Percentiles rank a stretch among this genome's conserved stretches.
These are phyloP conservation scores for Dendrobium catenatum DNA, from an alignment of 106 monocot genomes.

Conservation along the genomic window DNA sequence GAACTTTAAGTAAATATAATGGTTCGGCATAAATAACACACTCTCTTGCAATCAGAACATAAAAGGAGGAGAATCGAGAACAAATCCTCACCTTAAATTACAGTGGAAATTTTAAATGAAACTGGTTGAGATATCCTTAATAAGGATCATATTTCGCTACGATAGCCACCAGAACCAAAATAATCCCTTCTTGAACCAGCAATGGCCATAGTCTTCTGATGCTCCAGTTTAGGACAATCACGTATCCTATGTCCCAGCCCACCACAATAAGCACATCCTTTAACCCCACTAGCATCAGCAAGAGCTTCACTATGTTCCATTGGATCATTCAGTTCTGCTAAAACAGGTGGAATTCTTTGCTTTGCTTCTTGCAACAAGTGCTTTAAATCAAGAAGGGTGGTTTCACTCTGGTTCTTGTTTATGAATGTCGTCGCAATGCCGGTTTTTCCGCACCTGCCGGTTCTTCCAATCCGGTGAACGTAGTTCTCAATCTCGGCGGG, in stretches of 20 bases:
- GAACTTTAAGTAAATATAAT: too few relatives aligned
- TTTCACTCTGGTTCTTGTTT: constrained; percentile 98
- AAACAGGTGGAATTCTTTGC: constrained; percentile 88
- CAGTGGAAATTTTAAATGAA: too few relatives aligned
- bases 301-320: constrained; percentile 72
- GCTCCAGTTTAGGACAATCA: constrained; percentile 88
- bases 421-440: constrained; percentile 94
- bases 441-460: constrained; percentile 89
- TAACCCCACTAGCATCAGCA: constrained; percentile 70
- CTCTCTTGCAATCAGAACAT: too few relatives aligned
- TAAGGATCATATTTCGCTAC: constrained; percentile 68
- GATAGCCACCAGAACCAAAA: constrained; percentile 83
- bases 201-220: constrained; percentile 83
- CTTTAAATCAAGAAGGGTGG: constrained; percentile 85
- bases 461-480: constrained; percentile 85
- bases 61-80: too few relatives aligned
- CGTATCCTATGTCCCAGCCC: constrained; percentile 83
- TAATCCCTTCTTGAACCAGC: constrained; percentile 87
- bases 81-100: too few relatives aligned
- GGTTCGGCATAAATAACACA: too few relatives aligned
- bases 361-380: constrained; percentile 90
- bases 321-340: constrained; percentile 82
- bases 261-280: constrained; percentile 93
- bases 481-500: constrained; percentile 97
- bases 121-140: too few relatives aligned